Conservation (phyloP, 345 rosid species). For the Kandelia obovata region DNA sequence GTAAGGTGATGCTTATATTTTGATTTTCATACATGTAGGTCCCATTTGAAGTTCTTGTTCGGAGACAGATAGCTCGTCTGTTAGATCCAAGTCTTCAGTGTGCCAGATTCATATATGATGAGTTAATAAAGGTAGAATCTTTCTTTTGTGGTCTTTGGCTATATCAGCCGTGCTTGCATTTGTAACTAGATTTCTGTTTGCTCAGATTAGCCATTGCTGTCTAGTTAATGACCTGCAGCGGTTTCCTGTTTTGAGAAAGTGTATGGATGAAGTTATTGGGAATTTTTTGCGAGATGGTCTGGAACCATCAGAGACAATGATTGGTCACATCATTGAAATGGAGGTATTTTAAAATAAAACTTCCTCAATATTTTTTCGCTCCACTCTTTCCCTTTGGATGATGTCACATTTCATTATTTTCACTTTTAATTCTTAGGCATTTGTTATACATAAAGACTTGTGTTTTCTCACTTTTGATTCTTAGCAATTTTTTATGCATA, state of each 20-base stretch:
- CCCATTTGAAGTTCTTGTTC: slow-evolving; percentile 93
- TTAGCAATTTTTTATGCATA: neutral
- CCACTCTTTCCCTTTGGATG: neutral
- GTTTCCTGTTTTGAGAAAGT: slow-evolving; percentile 80
- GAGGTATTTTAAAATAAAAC: slow-evolving; percentile 50
- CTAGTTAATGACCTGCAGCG: slow-evolving; percentile 67
- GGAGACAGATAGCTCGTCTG: slow-evolving; percentile 86
- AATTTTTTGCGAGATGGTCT: slow-evolving; percentile 84
- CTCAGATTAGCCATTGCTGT: slow-evolving; percentile 89
- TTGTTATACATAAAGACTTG: neutral
- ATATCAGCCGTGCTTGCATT: neutral
- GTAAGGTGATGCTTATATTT: slow-evolving; percentile 2
- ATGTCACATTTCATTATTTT: neutral
- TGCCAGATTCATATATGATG: slow-evolving; percentile 93
- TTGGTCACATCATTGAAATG: slow-evolving; percentile 84
- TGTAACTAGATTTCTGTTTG: slow-evolving; percentile 15
- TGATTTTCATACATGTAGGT: slow-evolving; percentile 41
- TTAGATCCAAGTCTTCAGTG: slow-evolving; percentile 97
- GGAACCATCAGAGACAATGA: slow-evolving; percentile 90
- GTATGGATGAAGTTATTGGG: slow-evolving; percentile 92
- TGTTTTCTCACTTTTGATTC: neutral
- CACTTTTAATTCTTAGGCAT: neutral
- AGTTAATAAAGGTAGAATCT: slow-evolving; percentile 64
- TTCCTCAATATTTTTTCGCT: neutral
- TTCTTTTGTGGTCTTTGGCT: neutral